Evolutionary conservation across 2,329 filamentous ascomycete species (phyloP).

Genomic region (Macrophomina tecta): DNA sequence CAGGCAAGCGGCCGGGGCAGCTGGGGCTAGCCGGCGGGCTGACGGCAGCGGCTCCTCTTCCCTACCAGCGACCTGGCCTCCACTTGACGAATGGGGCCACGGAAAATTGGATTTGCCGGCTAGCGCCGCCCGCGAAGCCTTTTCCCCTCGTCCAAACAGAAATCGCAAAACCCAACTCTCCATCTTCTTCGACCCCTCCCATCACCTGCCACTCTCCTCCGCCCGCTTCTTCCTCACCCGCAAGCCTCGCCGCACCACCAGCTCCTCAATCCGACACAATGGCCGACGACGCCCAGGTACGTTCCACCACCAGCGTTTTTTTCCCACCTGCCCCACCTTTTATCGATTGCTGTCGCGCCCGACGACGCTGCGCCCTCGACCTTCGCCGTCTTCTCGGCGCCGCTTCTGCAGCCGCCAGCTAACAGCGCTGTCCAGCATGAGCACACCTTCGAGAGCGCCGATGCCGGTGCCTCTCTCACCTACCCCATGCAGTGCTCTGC

Average conservation of each 20-base stretch:
- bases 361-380: constrained; percentile 40
- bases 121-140: constrained; percentile 16
- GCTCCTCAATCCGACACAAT: constrained; percentile 59
- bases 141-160: constrained; percentile 28
- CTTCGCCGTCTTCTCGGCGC: constrained; percentile 4
- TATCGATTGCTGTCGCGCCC: constrained; percentile 39
- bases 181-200: constrained; percentile 24
- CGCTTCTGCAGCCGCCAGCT: constrained; percentile 26
- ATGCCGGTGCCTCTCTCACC: constrained; percentile 93
- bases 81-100: constrained; percentile 17
- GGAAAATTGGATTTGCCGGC: constrained; percentile 24
- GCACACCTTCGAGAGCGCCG: constrained; percentile 86
- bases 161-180: constrained; percentile 29
- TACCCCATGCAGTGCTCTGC: constrained; percentile 99
- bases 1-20: constrained; percentile 4
- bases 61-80: constrained; percentile 4
- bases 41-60: constrained; percentile 3
- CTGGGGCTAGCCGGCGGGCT: not conserved
- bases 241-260: constrained; percentile 37
- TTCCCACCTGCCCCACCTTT: constrained; percentile 45
- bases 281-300: constrained; percentile 71
- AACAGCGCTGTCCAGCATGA: constrained; percentile 54
- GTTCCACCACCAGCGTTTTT: constrained; percentile 37
- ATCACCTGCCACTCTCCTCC: constrained; percentile 30
- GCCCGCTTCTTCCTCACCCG: constrained; percentile 39